phyloP scores from a whole-genome alignment of 495 filamentous ascomycete genomes.

The Penicillium verhagenii region DNA sequence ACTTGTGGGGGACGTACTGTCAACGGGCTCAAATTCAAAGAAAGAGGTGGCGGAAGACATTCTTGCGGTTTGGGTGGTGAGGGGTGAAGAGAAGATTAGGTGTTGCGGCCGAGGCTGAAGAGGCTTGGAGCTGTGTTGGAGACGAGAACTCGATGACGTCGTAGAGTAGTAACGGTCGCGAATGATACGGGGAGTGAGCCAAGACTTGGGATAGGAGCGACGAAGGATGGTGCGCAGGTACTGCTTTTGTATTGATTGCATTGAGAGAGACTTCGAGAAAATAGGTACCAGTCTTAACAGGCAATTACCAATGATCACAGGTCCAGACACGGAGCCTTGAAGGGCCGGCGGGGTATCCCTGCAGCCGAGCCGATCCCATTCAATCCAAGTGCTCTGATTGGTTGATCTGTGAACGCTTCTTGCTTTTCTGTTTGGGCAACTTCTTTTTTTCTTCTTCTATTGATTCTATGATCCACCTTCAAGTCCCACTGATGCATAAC shows the following conservation, averaged over 20 bases:
- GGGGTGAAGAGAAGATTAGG: not conserved
- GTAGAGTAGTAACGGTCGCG: not conserved
- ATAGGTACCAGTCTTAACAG: no score
- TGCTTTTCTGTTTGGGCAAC: not conserved
- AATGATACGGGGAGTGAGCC: conserved; percentile 4
- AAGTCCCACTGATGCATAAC: not conserved
- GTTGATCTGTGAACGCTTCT: not conserved
- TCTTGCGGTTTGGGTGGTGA: conserved; percentile 29
- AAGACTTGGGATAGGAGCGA: not conserved
- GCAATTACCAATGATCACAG: conserved; percentile 20
- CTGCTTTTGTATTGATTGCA: conserved; percentile 10
- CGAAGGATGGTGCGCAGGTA: conserved; percentile 8
- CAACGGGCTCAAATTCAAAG: conserved; percentile 85
- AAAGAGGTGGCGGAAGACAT: conserved; percentile 90
- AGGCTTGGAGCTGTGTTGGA: not conserved
- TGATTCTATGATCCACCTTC: not conserved
- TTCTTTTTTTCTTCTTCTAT: conserved; percentile 1
- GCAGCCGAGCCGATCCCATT: conserved; percentile 3
- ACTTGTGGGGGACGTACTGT: conserved; percentile 61
- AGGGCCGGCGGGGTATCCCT: conserved; percentile 1
- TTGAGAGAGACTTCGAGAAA: conserved; percentile 3
- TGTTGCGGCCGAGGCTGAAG: not conserved
- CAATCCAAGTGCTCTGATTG: not conserved
- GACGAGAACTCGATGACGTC: conserved; percentile 14
- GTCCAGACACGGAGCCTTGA: conserved; percentile 13